These are phyloP conservation scores for Cytospora schulzeri DNA, from an alignment of 2,329 filamentous ascomycete genomes.

Conservation along the genomic window DNA sequence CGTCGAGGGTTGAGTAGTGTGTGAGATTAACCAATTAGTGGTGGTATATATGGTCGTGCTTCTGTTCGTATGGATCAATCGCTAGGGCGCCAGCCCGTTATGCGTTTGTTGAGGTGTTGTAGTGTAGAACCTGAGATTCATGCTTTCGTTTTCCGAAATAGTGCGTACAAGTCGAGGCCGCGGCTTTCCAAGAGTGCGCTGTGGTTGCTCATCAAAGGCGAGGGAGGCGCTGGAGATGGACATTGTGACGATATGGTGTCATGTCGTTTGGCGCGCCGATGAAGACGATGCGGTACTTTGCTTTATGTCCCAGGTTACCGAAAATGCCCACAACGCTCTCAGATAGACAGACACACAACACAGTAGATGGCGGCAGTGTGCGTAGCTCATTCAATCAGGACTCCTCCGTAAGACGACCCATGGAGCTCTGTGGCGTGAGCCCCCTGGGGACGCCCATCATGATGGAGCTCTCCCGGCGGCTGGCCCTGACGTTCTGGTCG, in stretches of 20 bases:
- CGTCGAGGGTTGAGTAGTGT: neutral
- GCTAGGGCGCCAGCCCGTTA: constrained; percentile 13
- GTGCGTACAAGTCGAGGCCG: neutral
- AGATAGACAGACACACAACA: no score
- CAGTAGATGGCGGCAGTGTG: neutral
- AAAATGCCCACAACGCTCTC: constrained; percentile 6
- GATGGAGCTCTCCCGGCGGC: constrained; percentile 63
- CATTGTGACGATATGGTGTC: constrained; percentile 11
- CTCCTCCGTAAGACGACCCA: constrained; percentile 58
- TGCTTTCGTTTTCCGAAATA: neutral
- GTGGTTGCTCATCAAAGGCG: neutral
- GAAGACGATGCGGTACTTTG: constrained; percentile 2
- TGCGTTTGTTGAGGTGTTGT: neutral
- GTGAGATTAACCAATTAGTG: constrained; percentile 24
- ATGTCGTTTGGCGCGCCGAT: constrained; percentile 16
- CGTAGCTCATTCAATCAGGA: constrained; percentile 43
- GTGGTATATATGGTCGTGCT: neutral
- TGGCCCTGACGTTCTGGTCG: constrained; percentile 44
- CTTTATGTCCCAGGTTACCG: constrained; percentile 6
- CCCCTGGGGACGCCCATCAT: constrained; percentile 51
- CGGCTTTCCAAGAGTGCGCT: neutral
- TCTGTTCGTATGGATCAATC: constrained; percentile 9
- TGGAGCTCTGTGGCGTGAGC: constrained; percentile 53
- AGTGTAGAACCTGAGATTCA: neutral
- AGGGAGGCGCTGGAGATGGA: neutral